Evolutionary conservation across 2,329 filamentous ascomycete species (phyloP).

Genomic region (Xylariaceae sp.): DNA sequence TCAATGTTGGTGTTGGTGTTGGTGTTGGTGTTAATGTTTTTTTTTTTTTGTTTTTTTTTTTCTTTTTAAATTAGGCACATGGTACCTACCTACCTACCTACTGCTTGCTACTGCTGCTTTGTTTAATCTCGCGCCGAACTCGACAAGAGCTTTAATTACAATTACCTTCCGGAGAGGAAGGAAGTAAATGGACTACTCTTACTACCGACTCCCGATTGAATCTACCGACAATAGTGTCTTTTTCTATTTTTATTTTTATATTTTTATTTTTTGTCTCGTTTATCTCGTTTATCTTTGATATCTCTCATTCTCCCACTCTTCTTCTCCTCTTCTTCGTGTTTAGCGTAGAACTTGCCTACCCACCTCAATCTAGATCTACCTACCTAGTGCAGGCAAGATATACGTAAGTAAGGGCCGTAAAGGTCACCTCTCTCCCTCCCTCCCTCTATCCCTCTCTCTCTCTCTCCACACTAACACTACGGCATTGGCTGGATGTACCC

Average conservation of each 20-base stretch:
- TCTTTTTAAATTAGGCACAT: too few relatives aligned
- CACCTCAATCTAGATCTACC: conserved; percentile 5
- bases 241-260: not conserved
- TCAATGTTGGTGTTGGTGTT: too few relatives aligned
- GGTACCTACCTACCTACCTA: too few relatives aligned
- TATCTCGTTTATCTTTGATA: not conserved
- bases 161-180: too few relatives aligned
- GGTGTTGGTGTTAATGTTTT: too few relatives aligned
- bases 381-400: not conserved
- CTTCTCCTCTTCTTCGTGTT: not conserved
- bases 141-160: not conserved
- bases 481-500: too few relatives aligned
- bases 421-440: not conserved
- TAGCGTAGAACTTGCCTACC: conserved; percentile 13
- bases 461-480: too few relatives aligned
- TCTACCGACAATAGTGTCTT: too few relatives aligned
- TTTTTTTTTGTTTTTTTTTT: too few relatives aligned
- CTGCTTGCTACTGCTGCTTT: conserved; percentile 18
- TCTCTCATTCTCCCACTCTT: not conserved
- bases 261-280: not conserved
- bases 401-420: not conserved
- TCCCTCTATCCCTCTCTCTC: too few relatives aligned
- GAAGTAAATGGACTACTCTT: too few relatives aligned
- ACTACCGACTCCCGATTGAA: too few relatives aligned
- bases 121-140: conserved; percentile 20